These are phyloP conservation scores for Termitomyces sp. DNA, from an alignment of 768 basidiomycete genomes.

Conservation along the genomic window DNA sequence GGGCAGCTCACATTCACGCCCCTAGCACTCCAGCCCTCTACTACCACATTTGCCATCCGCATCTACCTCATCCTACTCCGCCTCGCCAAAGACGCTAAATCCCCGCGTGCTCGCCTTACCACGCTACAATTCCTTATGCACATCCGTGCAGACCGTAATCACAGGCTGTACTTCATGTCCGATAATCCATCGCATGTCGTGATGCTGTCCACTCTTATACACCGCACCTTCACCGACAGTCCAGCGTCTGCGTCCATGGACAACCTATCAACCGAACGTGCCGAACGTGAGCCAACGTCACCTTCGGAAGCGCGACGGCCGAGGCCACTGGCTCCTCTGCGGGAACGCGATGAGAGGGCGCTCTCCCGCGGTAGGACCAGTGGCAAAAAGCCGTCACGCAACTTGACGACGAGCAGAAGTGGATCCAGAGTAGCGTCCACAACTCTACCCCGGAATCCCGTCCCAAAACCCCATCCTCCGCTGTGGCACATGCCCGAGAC, in stretches of 20 bases:
- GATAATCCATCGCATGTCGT: slow-evolving; percentile 58
- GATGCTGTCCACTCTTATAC: slow-evolving; percentile 63
- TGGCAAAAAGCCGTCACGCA: slow-evolving; percentile 36
- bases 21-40: slow-evolving; percentile 44
- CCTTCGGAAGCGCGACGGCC: slow-evolving; percentile 38
- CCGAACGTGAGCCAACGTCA: slow-evolving; percentile 18
- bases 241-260: slow-evolving; percentile 4
- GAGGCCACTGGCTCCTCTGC: slow-evolving; percentile 42
- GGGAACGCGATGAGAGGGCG: slow-evolving; percentile 52
- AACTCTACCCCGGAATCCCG: slow-evolving; percentile 24
- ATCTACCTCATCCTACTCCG: slow-evolving; percentile 54
- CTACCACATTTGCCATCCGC: slow-evolving; percentile 50
- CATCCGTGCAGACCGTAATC: slow-evolving; percentile 86
- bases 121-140: slow-evolving; percentile 87
- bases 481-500: slow-evolving; percentile 73
- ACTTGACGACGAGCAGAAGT: slow-evolving; percentile 12
- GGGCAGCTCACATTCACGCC: slow-evolving; percentile 72
- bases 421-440: slow-evolving; percentile 33
- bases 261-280: slow-evolving; percentile 1
- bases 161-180: slow-evolving; percentile 72
- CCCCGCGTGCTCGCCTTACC: slow-evolving; percentile 61
- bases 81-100: slow-evolving; percentile 44
- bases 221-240: slow-evolving; percentile 38
- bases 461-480: slow-evolving; percentile 39
- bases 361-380: slow-evolving; percentile 51